Percentiles rank a stretch among this genome's conserved stretches.
Conservation (phyloP, 2,329 filamentous ascomycete genomes). For the Botrytis galanthina region DNA sequence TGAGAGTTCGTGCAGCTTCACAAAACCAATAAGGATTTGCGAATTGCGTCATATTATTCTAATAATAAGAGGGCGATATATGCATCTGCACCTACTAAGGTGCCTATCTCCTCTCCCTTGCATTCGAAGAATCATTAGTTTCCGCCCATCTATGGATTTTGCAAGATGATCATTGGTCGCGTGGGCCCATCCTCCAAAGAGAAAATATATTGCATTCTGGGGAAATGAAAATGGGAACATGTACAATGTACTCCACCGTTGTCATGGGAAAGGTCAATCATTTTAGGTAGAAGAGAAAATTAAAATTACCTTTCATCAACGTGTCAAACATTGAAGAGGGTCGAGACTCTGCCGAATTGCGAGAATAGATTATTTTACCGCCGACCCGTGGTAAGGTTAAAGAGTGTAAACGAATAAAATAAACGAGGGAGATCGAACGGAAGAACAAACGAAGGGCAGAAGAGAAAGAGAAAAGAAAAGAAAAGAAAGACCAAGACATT, state of each 20-base stretch:
- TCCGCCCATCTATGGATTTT: background rate
- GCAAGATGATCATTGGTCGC: background rate
- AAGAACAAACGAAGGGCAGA: background rate
- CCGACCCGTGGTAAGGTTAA: background rate
- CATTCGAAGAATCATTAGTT: background rate
- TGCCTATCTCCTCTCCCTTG: constrained; percentile 1
- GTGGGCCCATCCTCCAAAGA: background rate
- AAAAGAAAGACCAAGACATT: background rate
- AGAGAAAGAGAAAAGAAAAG: background rate
- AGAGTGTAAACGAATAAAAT: background rate
- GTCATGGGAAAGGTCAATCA: background rate
- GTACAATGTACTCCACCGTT: background rate
- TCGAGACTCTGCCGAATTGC: constrained; percentile 3
- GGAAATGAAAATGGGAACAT: background rate
- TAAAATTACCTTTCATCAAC: constrained; percentile 7
- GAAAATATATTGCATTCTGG: constrained; percentile 1
- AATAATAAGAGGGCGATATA: constrained; percentile 10
- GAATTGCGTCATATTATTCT: constrained; percentile 9
- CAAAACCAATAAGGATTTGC: background rate
- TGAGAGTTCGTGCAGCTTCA: background rate
- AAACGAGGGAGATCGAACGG: background rate
- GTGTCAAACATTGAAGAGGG: constrained; percentile 1
- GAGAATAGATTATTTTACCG: constrained; percentile 2
- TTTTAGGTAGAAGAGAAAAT: background rate
- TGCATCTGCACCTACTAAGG: constrained; percentile 4